These are phyloP conservation scores for Aspergillus nomiae DNA, from an alignment of 2,329 filamentous ascomycete genomes.

Conservation along the genomic window DNA sequence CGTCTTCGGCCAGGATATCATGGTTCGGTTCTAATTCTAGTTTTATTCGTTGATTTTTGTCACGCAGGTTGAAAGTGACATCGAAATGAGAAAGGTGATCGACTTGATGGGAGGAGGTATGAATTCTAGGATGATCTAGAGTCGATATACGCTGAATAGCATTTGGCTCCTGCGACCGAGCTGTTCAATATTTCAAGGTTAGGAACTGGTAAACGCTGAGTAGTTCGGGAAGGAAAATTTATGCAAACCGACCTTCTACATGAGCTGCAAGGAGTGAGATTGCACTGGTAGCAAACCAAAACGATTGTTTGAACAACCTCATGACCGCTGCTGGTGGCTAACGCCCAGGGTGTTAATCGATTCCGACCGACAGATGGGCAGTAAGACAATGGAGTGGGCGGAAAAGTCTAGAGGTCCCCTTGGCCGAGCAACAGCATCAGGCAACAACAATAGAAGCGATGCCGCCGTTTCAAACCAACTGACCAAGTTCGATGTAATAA, in stretches of 20 bases:
- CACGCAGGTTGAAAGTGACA: slow-evolving; percentile 74
- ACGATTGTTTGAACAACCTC: slow-evolving; percentile 27
- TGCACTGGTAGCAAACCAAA: slow-evolving; percentile 29
- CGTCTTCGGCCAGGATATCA: slow-evolving; percentile 78
- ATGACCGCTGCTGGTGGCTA: slow-evolving; percentile 22
- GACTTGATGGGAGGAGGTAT: slow-evolving; percentile 75
- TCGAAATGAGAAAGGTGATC: slow-evolving; percentile 83
- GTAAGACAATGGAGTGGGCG: slow-evolving; percentile 1
- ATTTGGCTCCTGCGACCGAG: slow-evolving; percentile 72
- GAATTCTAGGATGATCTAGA: slow-evolving; percentile 73
- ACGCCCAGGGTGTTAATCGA: slow-evolving; percentile 9
- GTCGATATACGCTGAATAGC: slow-evolving; percentile 74
- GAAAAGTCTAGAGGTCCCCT: neutral
- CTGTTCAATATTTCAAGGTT: slow-evolving; percentile 40
- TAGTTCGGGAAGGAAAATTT: neutral
- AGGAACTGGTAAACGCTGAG: neutral
- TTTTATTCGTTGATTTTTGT: slow-evolving; percentile 69
- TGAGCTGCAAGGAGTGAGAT: slow-evolving; percentile 25
- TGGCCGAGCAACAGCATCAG: slow-evolving; percentile 14
- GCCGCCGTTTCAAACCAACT: neutral
- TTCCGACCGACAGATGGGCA: slow-evolving; percentile 9
- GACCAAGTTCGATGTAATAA: neutral
- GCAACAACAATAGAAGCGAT: slow-evolving; percentile 20
- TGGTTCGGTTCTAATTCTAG: slow-evolving; percentile 86
- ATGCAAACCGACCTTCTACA: slow-evolving; percentile 17